Percentiles rank a stretch among this genome's conserved stretches.
Evolutionary conservation across 768 basidiomycete genomes (phyloP).

Genomic region (Hygrocybe punicea): DNA sequence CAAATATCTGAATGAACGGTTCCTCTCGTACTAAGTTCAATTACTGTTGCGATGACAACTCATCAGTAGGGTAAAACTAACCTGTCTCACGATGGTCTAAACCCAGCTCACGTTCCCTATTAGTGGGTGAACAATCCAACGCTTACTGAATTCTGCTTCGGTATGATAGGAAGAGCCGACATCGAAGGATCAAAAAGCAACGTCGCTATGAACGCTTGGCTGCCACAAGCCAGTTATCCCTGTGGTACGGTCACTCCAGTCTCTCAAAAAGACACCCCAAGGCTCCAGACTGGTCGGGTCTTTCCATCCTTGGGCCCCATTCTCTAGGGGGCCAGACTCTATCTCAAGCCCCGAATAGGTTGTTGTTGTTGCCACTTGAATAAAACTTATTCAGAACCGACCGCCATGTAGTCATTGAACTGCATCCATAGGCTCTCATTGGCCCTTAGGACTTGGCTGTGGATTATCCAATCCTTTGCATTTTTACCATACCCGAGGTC

Average conservation of each 20-base stretch:
- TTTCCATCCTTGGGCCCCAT: slow-evolving; percentile 18
- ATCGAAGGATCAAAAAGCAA: slow-evolving; percentile 82
- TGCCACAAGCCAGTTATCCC: no score
- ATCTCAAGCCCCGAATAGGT: no score
- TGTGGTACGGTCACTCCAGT: slow-evolving; percentile 79
- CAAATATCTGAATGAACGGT: no score
- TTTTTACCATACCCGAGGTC: no score
- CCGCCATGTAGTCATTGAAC: no score
- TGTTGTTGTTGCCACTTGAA: no score
- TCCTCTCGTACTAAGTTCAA: no score
- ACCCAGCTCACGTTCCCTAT: slow-evolving; percentile 80
- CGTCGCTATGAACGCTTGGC: slow-evolving; percentile 82
- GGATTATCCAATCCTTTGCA: no score
- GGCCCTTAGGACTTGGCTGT: no score
- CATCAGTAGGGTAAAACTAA: slow-evolving; percentile 86
- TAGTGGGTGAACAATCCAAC: slow-evolving; percentile 77
- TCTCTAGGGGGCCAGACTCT: no score
- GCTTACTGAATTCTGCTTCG: slow-evolving; percentile 77
- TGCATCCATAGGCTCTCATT: no score
- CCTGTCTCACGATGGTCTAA: slow-evolving; percentile 83
- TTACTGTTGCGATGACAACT: slow-evolving; percentile 65
- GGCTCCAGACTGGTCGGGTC: slow-evolving; percentile 73
- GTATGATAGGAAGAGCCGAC: slow-evolving; percentile 80
- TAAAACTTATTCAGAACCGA: no score
- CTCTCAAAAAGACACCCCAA: slow-evolving; percentile 77